Evolutionary conservation across 805 yeast species (phyloP).

Genomic region (Wickerhamomyces silvicola): DNA sequence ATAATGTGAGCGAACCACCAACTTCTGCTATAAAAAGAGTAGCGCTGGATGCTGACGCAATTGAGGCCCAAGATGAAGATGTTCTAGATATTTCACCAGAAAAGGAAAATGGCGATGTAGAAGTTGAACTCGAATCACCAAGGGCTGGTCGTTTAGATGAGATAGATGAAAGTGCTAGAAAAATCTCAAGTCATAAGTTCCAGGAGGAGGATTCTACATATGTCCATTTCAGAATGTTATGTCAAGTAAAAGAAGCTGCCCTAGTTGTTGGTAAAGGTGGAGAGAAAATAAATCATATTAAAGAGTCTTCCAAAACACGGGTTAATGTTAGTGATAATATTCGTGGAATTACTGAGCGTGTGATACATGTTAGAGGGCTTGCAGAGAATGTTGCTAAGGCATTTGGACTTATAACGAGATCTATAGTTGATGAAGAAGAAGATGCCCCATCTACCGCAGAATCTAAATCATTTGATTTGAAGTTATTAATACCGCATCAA

Average conservation of each 20-base stretch:
- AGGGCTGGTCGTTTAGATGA: conserved; percentile 1
- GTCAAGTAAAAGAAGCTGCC: conserved; percentile 71
- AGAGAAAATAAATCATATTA: conserved; percentile 59
- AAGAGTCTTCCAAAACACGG: conserved; percentile 56
- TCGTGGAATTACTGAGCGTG: conserved; percentile 66
- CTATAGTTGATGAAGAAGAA: conserved; percentile 60
- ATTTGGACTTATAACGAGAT: conserved; percentile 64
- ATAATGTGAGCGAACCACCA: conserved; percentile 25
- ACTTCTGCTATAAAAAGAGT: conserved; percentile 55
- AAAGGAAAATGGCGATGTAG: conserved; percentile 5
- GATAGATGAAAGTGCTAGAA: conserved; percentile 3
- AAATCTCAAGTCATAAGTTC: conserved; percentile 23
- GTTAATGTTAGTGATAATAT: conserved; percentile 69
- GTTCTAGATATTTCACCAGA: not conserved
- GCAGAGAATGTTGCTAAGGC: conserved; percentile 78
- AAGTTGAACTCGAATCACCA: conserved; percentile 3
- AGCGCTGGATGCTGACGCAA: conserved; percentile 57
- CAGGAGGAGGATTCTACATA: conserved; percentile 47
- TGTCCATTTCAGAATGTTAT: conserved; percentile 66
- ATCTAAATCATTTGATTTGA: conserved; percentile 49
- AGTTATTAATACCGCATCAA: conserved; percentile 68
- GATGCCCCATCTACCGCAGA: conserved; percentile 52
- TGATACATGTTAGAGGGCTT: conserved; percentile 66
- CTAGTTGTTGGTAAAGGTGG: conserved; percentile 75
- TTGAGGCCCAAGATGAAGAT: conserved; percentile 22